Base-by-base conservation (phyloP, 805 yeast species). In the Myxozyma kluyveri region DNA sequence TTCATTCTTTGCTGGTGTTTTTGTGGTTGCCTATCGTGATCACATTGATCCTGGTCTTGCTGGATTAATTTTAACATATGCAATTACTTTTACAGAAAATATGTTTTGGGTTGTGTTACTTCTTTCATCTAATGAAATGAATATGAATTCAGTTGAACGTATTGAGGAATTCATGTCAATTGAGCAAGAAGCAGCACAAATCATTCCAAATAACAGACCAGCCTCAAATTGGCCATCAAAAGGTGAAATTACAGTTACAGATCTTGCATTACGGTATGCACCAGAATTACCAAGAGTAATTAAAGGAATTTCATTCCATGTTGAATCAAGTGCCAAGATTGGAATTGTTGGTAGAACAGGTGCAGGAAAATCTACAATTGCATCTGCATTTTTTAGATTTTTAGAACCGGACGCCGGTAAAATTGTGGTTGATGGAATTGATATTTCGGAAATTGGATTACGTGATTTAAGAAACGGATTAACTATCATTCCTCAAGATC, bases 271-370 rank as follows among this genome's bases (percentile, higher is more conserved):
- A 61, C 79, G 96, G 62, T 91, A 91, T 69, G 90, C 96, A 5
- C 88, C 95, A 14, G 82, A 81, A 29, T 72, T 90, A 59, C 98
- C 98, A n/a, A 75, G 80, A 57, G 99, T 93, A 35, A 89, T 93
- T 63, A 88, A 89, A 65, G 80, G 84, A 60, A 95, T 88, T 27
- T 71, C 93, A 0, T 91, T 93, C 70, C 77, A 80, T 39, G 95
- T 91, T 24, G 81, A 80, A 41, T 81, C 95, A 26, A 81, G 79
- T 59, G 76, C 81, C 60, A 93, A 93, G 67, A 81, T 91, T 60
- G 99, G 98, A 65, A 85, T 91, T 65, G 97, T 91, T 52, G 99
- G 99, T 29, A 82, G 99, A 70, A 91, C 99, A 0, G 99, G 99
- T 68, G 98, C 99, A 22, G 99, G 99, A 63, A 91, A 91, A 69